Percentiles rank a stretch among this genome's conserved stretches.
Evolutionary conservation across 192 early-diverging fungal genomes (phyloP).

Genomic region (Chytriomyces hyalinus): DNA sequence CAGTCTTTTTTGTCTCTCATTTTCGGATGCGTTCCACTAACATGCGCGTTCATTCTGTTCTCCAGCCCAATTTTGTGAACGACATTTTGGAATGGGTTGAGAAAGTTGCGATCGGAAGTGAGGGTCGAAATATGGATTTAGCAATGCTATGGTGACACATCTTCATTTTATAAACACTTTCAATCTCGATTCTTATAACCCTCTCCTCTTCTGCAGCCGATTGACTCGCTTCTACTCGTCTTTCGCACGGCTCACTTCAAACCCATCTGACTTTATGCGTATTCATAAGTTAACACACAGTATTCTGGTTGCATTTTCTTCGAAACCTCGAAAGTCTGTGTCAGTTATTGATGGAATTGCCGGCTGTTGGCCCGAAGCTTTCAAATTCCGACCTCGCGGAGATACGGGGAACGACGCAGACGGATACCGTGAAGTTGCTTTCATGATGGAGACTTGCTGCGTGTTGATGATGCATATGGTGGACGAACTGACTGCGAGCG

Average conservation of each 20-base stretch:
- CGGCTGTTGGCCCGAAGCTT: neutral
- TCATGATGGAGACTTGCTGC: conserved; percentile 1
- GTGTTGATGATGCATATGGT: neutral
- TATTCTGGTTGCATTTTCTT: neutral
- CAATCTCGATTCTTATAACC: neutral
- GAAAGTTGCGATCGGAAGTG: neutral
- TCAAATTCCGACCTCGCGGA: neutral
- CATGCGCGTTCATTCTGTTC: neutral
- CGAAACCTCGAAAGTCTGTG: neutral
- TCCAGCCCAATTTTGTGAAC: neutral
- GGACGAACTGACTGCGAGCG: neutral
- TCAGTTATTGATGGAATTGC: neutral
- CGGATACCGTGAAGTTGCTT: neutral
- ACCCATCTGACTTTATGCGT: neutral
- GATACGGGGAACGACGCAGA: neutral
- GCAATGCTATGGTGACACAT: neutral
- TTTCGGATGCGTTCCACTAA: neutral
- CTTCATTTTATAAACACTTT: neutral
- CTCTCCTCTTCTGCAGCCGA: neutral
- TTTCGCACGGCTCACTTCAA: neutral
- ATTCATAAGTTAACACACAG: neutral
- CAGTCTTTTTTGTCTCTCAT: neutral
- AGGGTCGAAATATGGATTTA: neutral
- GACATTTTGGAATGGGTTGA: neutral
- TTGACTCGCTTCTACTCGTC: neutral